A percentile compares a stretch with the other conserved stretches of the same genome.
Conservation (phyloP, 176 grass and related monocot genomes). For the Bonia amplexicaulis region DNA sequence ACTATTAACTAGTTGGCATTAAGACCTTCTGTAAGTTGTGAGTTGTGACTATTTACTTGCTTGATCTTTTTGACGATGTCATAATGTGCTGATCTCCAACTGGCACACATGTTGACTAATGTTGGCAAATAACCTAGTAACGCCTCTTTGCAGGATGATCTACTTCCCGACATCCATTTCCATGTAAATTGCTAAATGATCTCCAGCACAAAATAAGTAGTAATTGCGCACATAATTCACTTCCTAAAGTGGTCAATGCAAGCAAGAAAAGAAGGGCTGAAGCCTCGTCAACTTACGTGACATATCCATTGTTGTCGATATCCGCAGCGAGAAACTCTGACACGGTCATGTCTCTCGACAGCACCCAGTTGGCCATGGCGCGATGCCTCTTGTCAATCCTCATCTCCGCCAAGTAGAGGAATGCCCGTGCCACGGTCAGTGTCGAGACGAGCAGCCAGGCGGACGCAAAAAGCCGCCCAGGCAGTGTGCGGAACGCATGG, state of each 20-base stretch:
- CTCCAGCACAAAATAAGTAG: background rate
- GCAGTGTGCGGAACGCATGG: constrained; percentile 57
- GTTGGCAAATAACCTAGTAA: background rate
- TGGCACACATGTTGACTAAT: background rate
- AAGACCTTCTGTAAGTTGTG: background rate
- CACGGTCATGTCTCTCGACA: constrained; percentile 80
- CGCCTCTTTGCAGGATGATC: background rate
- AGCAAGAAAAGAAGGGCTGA: background rate
- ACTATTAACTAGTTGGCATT: background rate
- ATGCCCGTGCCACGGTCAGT: constrained; percentile 70
- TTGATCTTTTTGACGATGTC: background rate
- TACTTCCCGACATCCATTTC: background rate
- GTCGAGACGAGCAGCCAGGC: constrained; percentile 90
- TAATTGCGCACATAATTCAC: background rate
- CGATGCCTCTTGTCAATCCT: constrained; percentile 93
- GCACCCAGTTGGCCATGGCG: constrained; percentile 77
- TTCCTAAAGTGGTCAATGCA: background rate
- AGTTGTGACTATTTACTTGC: background rate
- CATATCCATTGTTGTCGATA: constrained; percentile 86
- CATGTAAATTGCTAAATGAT: background rate
- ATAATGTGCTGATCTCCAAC: background rate
- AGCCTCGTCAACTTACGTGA: constrained; percentile 59
- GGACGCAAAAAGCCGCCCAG: constrained; percentile 70
- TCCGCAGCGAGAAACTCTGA: constrained; percentile 87
- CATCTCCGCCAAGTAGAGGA: constrained; percentile 90